Conservation (phyloP, 345 rosid genomes). For the Laguncularia racemosa region DNA sequence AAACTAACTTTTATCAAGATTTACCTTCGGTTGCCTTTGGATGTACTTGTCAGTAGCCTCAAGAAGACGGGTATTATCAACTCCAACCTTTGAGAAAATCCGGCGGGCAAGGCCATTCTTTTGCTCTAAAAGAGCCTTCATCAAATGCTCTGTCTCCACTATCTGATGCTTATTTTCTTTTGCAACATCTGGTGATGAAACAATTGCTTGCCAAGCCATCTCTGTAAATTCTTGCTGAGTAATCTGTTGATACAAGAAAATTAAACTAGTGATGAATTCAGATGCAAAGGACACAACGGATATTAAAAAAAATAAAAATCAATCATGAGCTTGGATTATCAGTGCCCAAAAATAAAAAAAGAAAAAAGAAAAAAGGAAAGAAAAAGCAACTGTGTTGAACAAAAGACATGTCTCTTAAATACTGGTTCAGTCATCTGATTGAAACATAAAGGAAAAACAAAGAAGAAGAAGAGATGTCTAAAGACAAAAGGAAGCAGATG, state of each 20-base stretch:
- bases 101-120: slow-evolving; percentile 98
- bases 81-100: slow-evolving; percentile 73
- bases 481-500: too few species aligned
- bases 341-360: too few species aligned
- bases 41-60: slow-evolving; percentile 87
- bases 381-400: too few species aligned
- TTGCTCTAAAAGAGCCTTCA: slow-evolving; percentile 93
- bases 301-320: too few species aligned
- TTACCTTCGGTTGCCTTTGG: slow-evolving; percentile 94
- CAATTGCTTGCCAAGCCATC: slow-evolving; percentile 99
- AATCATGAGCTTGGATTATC: too few species aligned
- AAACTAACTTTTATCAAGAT: background rate
- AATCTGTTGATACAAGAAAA: slow-evolving; percentile 37
- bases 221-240: slow-evolving; percentile 95
- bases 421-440: too few species aligned
- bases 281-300: too few species aligned
- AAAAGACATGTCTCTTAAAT: too few species aligned
- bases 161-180: slow-evolving; percentile 96
- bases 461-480: too few species aligned
- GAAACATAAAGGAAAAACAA: too few species aligned
- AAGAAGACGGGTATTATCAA: slow-evolving; percentile 83
- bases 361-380: too few species aligned
- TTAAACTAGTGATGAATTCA: background rate
- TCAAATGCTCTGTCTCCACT: slow-evolving; percentile 94
- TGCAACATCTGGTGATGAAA: slow-evolving; percentile 89